These are phyloP conservation scores for Neolentinus lepideus DNA, from an alignment of 1,284 basidiomycete species.

Conservation along the genomic window DNA sequence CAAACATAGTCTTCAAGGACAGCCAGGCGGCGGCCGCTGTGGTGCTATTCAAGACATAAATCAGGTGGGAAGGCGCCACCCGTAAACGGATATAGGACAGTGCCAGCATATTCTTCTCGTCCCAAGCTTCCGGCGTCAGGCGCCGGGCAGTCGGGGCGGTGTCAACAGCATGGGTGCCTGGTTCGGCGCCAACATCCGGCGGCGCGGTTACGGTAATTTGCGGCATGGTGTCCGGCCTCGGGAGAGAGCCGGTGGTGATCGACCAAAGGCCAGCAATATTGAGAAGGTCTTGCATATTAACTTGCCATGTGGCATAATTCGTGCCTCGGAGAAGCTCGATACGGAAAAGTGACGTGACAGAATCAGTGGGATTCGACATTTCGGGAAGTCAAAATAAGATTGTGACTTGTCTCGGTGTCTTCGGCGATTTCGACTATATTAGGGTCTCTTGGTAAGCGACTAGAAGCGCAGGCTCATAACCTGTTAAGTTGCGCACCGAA, in stretches of 20 bases:
- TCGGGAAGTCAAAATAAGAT: background rate
- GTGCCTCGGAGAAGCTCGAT: background rate
- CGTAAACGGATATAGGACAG: background rate
- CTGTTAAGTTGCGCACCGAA: background rate
- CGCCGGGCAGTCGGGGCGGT: background rate
- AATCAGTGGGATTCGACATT: background rate
- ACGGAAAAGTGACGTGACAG: background rate
- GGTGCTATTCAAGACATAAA: background rate
- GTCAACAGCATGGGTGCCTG: background rate
- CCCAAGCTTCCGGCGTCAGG: background rate
- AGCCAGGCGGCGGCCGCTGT: constrained; percentile 13
- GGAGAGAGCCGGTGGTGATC: background rate
- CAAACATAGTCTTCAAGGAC: constrained; percentile 17
- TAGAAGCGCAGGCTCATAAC: background rate
- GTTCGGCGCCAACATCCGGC: background rate
- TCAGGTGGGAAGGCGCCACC: background rate
- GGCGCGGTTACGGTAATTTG: background rate
- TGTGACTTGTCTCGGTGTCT: background rate
- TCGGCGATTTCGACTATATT: no score
- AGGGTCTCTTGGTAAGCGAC: background rate
- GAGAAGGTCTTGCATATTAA: background rate
- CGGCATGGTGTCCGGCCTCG: background rate
- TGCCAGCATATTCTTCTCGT: background rate
- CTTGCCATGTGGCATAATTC: background rate
- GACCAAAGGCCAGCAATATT: background rate